These are phyloP conservation scores for Epithemia pelagica DNA, from an alignment of 108 stramenopile species.

Conservation along the genomic window DNA sequence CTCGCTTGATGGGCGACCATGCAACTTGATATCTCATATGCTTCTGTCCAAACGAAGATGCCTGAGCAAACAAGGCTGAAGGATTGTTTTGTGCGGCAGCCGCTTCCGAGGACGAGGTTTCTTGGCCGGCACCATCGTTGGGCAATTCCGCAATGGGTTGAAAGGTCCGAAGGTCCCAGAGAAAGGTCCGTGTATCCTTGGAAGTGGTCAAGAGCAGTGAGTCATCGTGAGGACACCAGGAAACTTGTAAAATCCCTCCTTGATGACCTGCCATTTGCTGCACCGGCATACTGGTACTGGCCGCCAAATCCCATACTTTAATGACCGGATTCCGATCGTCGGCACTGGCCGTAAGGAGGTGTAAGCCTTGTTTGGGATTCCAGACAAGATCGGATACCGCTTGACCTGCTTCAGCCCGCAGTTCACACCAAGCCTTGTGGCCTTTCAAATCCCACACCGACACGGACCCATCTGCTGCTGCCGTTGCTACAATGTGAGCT, in stretches of 20 bases:
- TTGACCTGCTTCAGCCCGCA: constrained; percentile 49
- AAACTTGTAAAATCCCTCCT: constrained; percentile 84
- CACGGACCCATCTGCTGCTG: constrained; percentile 76
- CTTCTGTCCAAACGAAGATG: constrained; percentile 15
- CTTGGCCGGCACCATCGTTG: constrained; percentile 31
- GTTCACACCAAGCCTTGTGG: constrained; percentile 94
- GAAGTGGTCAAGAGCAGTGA: constrained; percentile 74
- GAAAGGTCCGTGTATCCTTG: constrained; percentile 92
- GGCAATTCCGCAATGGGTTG: constrained; percentile 88
- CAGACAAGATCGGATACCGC: constrained; percentile 84
- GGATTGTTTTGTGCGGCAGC: constrained; percentile 2
- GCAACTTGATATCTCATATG: constrained; percentile 76
- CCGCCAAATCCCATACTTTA: constrained; percentile 91
- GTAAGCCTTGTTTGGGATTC: constrained; percentile 94
- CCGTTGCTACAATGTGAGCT: constrained; percentile 88
- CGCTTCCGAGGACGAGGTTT: not conserved
- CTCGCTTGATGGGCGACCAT: constrained; percentile 88
- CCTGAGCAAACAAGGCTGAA: not conserved
- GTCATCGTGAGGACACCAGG: constrained; percentile 95
- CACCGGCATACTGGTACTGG: constrained; percentile 89
- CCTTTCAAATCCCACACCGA: constrained; percentile 91
- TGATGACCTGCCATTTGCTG: constrained; percentile 82
- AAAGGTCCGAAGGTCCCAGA: constrained; percentile 90
- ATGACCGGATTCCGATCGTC: constrained; percentile 89
- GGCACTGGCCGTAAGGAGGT: constrained; percentile 87